These are phyloP conservation scores for Phytophthora chlamydospora DNA, from an alignment of 352 stramenopile species.

Conservation along the genomic window DNA sequence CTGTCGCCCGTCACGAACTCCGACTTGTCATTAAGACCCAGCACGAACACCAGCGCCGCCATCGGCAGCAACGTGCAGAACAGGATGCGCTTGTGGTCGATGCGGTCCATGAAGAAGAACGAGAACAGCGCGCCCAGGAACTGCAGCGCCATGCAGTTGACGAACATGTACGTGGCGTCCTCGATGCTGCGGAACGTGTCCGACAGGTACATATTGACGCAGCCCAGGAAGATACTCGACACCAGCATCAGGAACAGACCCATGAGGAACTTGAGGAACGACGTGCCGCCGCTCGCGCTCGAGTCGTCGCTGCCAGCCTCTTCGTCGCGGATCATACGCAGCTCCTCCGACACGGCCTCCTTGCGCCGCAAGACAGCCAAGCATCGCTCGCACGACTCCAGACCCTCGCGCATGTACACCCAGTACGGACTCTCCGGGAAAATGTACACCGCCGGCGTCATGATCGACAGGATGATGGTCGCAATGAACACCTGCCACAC, in stretches of 20 bases:
- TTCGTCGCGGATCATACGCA: conserved; percentile 81
- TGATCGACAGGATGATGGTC: conserved; percentile 76
- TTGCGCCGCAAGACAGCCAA: conserved; percentile 79
- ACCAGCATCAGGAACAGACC: conserved; percentile 75
- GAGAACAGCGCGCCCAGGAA: conserved; percentile 76
- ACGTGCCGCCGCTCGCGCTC: conserved; percentile 34
- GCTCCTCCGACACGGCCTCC: conserved; percentile 72
- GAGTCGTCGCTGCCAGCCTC: conserved; percentile 48
- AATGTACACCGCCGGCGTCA: conserved; percentile 84
- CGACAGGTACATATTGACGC: conserved; percentile 80
- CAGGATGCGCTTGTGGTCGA: conserved; percentile 78
- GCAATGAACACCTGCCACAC: conserved; percentile 87
- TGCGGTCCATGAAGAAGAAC: conserved; percentile 88
- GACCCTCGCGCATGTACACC: conserved; percentile 79
- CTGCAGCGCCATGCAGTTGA: conserved; percentile 76
- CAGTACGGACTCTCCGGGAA: conserved; percentile 89
- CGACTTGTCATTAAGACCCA: conserved; percentile 65
- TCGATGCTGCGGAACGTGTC: conserved; percentile 64
- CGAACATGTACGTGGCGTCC: conserved; percentile 77
- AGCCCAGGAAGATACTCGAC: conserved; percentile 63
- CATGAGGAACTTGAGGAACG: conserved; percentile 71
- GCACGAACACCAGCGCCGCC: conserved; percentile 46
- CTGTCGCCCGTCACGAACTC: conserved; percentile 54
- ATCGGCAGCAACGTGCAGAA: conserved; percentile 73
- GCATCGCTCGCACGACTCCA: conserved; percentile 77